These are phyloP conservation scores for Leptographium wingfieldii DNA, from an alignment of 2,329 filamentous ascomycete species.

Conservation along the genomic window DNA sequence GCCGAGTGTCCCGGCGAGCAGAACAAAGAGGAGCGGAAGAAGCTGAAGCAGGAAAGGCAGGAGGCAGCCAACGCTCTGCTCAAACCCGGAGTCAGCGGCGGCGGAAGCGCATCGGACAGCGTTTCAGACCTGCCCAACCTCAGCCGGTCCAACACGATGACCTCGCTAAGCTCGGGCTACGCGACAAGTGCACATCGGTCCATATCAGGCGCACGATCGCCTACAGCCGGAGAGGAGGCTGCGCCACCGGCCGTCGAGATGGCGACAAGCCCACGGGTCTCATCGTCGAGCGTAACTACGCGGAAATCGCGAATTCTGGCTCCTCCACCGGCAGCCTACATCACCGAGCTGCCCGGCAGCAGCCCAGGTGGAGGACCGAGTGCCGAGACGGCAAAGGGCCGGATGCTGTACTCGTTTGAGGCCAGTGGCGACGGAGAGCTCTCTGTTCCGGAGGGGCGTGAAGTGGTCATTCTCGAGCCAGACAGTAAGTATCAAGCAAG, in stretches of 20 bases:
- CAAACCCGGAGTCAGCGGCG: conserved; percentile 24
- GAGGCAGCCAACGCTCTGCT: conserved; percentile 55
- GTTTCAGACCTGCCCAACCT: conserved; percentile 54
- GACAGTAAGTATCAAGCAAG: conserved; percentile 54
- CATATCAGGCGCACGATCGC: conserved; percentile 48
- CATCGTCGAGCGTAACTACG: conserved; percentile 18
- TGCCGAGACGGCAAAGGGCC: conserved; percentile 52
- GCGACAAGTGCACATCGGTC: conserved; percentile 67
- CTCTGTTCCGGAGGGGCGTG: conserved; percentile 63
- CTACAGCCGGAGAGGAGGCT: conserved; percentile 24
- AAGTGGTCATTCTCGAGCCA: conserved; percentile 66
- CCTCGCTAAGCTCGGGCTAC: conserved; percentile 79
- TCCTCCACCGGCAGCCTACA: conserved; percentile 72
- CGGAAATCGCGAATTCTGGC: conserved; percentile 68
- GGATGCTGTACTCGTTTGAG: conserved; percentile 83
- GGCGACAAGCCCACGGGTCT: conserved; percentile 23
- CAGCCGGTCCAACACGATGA: conserved; percentile 76
- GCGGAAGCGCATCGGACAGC: conserved; percentile 24
- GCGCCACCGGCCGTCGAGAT: conserved; percentile 20
- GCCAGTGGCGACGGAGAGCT: conserved; percentile 72
- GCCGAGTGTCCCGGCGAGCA: conserved; percentile 91
- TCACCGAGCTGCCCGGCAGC: conserved; percentile 51
- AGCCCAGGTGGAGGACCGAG: conserved; percentile 27
- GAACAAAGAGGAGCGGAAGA: conserved; percentile 90
- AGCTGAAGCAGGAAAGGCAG: conserved; percentile 76